Base-by-base conservation (phyloP, 805 yeast species). In the Wickerhamomyces rabaulensis region DNA sequence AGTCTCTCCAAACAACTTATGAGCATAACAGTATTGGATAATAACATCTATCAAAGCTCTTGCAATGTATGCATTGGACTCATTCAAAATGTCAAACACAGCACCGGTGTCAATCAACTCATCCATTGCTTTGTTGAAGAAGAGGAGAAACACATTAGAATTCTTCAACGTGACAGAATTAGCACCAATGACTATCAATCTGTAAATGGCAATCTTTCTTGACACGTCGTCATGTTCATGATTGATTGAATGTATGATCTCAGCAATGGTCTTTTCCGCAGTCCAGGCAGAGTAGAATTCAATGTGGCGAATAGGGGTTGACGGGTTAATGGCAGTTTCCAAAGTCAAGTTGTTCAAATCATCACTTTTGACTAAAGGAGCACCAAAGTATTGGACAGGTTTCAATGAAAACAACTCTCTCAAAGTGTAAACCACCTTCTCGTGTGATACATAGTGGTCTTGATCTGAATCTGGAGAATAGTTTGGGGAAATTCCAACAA, bases 11-110 rank as follows among this genome's bases (percentile, higher is more conserved):
- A 60, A 71, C 20, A 57, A 56, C 78, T 77, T 76, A 48, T 75
- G 76, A 9, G 67, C 60, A 60, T 73, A 71, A 45, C 76, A 71
- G 50, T 74, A 76, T 41, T 64, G 67, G 16, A 76, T 54, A 3
- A 75, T 49, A 56, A 70, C 56, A 27, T 76, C 80, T 12, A 73
- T 40, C 19, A 75, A 41, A 1, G 67, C 52, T 40, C 64, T 57
- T 15, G 67, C 59, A 6, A 62, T 44, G 20, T 62, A 54, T 0
- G 55, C 17, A 9, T 54, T 54, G 6, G 51, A 39, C 0, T 52
- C 53, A 9, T 59, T 57, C 29, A 69, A 48, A 3, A 70, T 37
- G 6, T 68, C 64, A 42, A 65, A 58, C 0, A 74, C 33, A 0
- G 58, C 46, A 0, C 74, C 74, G 1, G 67, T 60, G 31, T 73